phyloP scores from a whole-genome alignment of 306 rosid genomes.

The Begonia loranthoides region DNA sequence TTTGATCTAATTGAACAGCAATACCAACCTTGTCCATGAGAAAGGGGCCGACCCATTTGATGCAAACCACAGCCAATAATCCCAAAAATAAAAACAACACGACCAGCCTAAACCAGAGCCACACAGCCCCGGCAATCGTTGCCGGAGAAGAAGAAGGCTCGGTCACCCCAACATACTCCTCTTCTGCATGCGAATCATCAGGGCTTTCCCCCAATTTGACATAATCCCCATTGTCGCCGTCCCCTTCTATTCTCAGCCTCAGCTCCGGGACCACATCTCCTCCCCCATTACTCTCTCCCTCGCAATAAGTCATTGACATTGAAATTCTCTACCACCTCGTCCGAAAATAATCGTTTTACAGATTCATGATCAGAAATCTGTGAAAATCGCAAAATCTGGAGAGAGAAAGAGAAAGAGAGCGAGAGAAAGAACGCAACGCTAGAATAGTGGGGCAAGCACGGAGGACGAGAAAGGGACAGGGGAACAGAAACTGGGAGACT shows the following conservation, averaged over 20 bases:
- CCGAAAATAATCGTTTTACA: background rate
- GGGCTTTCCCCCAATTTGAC: constrained; percentile 28
- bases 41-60: constrained; percentile 70
- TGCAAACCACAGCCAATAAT: constrained; percentile 29
- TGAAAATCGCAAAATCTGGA: constrained; percentile 8
- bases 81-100: constrained; percentile 24
- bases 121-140: constrained; percentile 12
- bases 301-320: constrained; percentile 39
- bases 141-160: constrained; percentile 17
- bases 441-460: too few species aligned
- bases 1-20: too few species aligned
- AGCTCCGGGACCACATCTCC: constrained; percentile 46
- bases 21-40: constrained; percentile 52
- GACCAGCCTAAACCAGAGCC: constrained; percentile 47
- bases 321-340: constrained; percentile 2
- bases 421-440: too few species aligned
- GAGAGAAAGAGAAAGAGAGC: background rate
- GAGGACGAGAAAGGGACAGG: too few species aligned
- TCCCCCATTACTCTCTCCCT: constrained; percentile 24
- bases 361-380: background rate
- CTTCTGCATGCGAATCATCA: constrained; percentile 18
- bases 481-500: constrained; percentile 5
- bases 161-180: constrained; percentile 10
- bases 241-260: constrained; percentile 25
- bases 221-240: constrained; percentile 40